These are phyloP conservation scores for Hymenoscyphus occultus DNA, from an alignment of 2,329 filamentous ascomycete species.

Conservation along the genomic window DNA sequence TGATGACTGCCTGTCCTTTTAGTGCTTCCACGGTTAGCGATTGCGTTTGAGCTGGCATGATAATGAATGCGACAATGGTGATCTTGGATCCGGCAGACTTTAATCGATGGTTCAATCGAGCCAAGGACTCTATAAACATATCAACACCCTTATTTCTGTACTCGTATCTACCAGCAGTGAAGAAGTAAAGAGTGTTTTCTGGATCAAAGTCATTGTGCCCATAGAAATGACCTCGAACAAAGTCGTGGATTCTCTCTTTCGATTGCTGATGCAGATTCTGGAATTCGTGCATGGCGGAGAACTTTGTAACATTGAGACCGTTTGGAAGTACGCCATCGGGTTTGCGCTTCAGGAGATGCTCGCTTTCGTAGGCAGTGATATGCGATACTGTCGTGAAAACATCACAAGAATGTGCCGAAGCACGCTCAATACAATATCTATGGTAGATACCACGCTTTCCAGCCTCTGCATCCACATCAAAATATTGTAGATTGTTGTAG, in stretches of 20 bases:
- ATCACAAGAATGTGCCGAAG: conserved; percentile 85
- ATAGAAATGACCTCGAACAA: conserved; percentile 96
- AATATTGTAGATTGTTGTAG: conserved; percentile 97
- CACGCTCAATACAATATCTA: conserved; percentile 95
- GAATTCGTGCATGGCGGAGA: conserved; percentile 97
- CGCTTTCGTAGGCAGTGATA: conserved; percentile 97
- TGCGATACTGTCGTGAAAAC: conserved; percentile 99
- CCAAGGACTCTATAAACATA: conserved; percentile 98
- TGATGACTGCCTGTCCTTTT: conserved; percentile 96
- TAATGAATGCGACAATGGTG: conserved; percentile 95
- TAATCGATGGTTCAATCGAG: conserved; percentile 88
- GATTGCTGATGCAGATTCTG: conserved; percentile 95
- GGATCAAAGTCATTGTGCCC: conserved; percentile 96
- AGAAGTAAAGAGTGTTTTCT: conserved; percentile 96
- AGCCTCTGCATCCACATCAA: conserved; percentile 94
- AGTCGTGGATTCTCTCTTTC: conserved; percentile 98
- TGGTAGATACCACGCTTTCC: conserved; percentile 99
- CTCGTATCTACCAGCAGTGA: conserved; percentile 95
- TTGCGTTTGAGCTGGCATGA: conserved; percentile 96
- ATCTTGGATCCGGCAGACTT: conserved; percentile 83
- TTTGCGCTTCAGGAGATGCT: conserved; percentile 95
- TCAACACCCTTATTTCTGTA: conserved; percentile 98
- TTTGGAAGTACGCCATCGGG: conserved; percentile 96
- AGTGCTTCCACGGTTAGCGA: conserved; percentile 93
- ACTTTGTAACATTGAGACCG: conserved; percentile 96